A percentile compares a stretch with the other conserved stretches of the same genome.
Conservation (phyloP, 257 asterid species). For the Solanum paucissectum region DNA sequence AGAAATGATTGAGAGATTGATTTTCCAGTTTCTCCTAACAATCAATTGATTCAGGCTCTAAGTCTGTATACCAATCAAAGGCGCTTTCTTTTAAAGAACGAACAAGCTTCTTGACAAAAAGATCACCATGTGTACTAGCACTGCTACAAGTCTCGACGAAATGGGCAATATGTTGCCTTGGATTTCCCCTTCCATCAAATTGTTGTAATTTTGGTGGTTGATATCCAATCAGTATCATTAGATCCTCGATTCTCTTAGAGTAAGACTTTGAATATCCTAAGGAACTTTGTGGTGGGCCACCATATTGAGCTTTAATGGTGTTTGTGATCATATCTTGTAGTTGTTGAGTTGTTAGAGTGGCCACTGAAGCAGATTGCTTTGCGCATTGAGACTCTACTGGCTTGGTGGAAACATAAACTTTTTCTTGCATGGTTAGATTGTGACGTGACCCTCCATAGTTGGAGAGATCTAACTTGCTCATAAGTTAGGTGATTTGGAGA, state of each 20-base stretch:
- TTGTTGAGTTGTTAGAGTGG: neutral
- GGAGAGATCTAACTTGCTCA: neutral
- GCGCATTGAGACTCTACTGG: neutral
- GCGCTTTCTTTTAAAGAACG: too few species aligned
- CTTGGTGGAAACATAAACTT: neutral
- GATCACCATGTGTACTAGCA: too few species aligned
- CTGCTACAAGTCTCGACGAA: too few species aligned
- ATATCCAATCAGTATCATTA: too few species aligned
- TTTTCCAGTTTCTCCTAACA: too few species aligned
- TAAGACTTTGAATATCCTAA: neutral
- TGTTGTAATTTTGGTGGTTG: too few species aligned
- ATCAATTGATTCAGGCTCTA: too few species aligned
- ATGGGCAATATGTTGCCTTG: too few species aligned
- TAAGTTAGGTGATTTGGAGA: neutral
- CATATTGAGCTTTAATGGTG: neutral
- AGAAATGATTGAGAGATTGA: too few species aligned
- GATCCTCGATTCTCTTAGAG: neutral
- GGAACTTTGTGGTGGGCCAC: neutral
- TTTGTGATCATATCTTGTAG: neutral
- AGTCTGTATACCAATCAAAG: too few species aligned
- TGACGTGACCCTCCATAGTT: neutral
- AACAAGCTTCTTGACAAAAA: too few species aligned
- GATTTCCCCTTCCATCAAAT: too few species aligned
- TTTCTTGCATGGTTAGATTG: neutral
- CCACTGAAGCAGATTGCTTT: neutral